Evolutionary conservation across 352 stramenopile species (phyloP).

Genomic region (Pythium periplocum): DNA sequence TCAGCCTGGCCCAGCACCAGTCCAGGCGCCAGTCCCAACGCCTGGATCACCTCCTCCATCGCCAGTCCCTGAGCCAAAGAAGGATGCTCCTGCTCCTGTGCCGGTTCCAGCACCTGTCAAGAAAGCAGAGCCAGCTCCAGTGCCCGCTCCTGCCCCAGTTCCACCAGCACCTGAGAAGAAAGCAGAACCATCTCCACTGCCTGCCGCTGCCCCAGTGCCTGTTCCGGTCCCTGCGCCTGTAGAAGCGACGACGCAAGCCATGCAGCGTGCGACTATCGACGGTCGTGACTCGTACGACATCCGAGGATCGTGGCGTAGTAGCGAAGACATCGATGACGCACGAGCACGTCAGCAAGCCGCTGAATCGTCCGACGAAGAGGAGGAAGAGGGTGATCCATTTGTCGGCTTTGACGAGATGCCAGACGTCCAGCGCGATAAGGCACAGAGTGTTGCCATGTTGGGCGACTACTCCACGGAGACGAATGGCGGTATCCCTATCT

Average conservation of each 20-base stretch:
- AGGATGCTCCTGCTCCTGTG: slow-evolving; percentile 1
- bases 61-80: too few species aligned
- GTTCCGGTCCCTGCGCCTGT: neutral
- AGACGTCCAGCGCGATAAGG: slow-evolving; percentile 31
- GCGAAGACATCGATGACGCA: slow-evolving; percentile 20
- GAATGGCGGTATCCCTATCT: slow-evolving; percentile 37
- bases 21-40: too few species aligned
- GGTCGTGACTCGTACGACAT: slow-evolving; percentile 5
- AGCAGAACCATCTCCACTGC: neutral
- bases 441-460: slow-evolving; percentile 66
- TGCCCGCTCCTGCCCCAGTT: slow-evolving; percentile 10
- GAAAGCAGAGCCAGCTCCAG: slow-evolving; percentile 2
- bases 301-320: slow-evolving; percentile 18
- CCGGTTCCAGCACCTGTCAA: slow-evolving; percentile 2
- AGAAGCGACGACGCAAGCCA: too few species aligned
- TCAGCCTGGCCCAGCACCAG: too few species aligned
- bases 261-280: slow-evolving; percentile 4
- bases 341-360: slow-evolving; percentile 3
- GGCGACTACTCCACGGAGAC: slow-evolving; percentile 67
- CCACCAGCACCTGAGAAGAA: neutral
- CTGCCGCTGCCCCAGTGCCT: neutral
- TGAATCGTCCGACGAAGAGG: too few species aligned
- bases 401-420: neutral
- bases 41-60: too few species aligned
- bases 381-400: too few species aligned